Conservation (phyloP, 345 rosid genomes). For the Salix viminalis region DNA sequence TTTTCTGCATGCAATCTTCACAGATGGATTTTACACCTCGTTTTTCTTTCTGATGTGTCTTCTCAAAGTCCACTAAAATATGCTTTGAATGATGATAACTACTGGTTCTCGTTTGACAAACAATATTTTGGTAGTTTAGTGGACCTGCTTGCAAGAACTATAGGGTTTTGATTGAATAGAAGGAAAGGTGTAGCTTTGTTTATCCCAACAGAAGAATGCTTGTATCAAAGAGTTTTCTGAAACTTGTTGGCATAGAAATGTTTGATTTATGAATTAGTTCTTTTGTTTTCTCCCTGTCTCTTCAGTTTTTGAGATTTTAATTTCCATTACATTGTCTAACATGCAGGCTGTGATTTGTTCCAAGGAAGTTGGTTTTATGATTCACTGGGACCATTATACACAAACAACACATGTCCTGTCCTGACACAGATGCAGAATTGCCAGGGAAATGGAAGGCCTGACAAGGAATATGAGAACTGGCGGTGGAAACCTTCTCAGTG, state of each 20-base stretch:
- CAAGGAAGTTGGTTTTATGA: slow-evolving; percentile 88
- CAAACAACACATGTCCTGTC: slow-evolving; percentile 89
- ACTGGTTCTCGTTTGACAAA: neutral
- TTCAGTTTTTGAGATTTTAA: slow-evolving; percentile 1
- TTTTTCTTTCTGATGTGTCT: neutral
- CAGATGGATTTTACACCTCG: too few relatives aligned
- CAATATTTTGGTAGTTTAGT: neutral
- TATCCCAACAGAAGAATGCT: neutral
- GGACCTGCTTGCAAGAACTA: neutral
- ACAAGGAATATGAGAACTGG: slow-evolving; percentile 87
- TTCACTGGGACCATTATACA: slow-evolving; percentile 66
- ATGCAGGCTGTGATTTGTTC: slow-evolving; percentile 77
- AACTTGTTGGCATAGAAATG: neutral
- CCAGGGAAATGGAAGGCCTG: slow-evolving; percentile 98
- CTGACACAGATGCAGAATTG: slow-evolving; percentile 98
- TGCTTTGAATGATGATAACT: neutral
- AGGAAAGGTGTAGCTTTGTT: neutral
- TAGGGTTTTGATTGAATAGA: neutral
- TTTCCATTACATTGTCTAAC: slow-evolving; percentile 11
- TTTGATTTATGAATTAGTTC: neutral
- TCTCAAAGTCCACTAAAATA: neutral
- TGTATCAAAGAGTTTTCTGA: neutral
- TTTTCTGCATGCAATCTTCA: neutral
- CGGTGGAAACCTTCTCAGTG: slow-evolving; percentile 89
- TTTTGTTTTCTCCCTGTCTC: neutral